These are phyloP conservation scores for Polygonum maritimum DNA, from an alignment of 148 eudicot species.

Conservation along the genomic window DNA sequence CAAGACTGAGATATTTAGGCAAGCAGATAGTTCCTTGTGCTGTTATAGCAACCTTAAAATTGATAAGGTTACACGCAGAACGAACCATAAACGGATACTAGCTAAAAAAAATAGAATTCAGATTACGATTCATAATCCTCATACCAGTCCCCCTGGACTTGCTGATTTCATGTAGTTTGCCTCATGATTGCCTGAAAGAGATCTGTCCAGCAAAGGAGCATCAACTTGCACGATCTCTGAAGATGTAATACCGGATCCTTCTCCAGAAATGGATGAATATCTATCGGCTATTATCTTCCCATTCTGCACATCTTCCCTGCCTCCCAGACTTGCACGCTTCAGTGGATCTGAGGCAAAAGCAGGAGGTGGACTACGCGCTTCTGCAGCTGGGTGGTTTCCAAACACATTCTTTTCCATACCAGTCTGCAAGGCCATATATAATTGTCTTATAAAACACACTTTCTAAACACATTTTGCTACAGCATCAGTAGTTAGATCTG, in stretches of 20 bases:
- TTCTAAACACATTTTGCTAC: background rate
- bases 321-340: conserved; percentile 31
- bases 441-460: background rate
- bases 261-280: conserved; percentile 27
- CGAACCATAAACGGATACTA: background rate
- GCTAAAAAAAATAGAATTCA: background rate
- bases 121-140: conserved; percentile 18
- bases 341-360: conserved; percentile 70
- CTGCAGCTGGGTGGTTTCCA: conserved; percentile 74
- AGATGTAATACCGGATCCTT: conserved; percentile 21
- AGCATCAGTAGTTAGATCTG: background rate
- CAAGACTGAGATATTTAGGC: background rate
- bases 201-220: conserved; percentile 35
- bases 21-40: too few species aligned
- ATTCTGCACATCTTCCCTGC: conserved; percentile 19
- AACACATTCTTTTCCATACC: conserved; percentile 81
- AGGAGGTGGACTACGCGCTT: conserved; percentile 55
- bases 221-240: conserved; percentile 72
- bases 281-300: conserved; percentile 19
- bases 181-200: conserved; percentile 43
- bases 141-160: conserved; percentile 70
- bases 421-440: conserved; percentile 43
- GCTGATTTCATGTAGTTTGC: conserved; percentile 42
- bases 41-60: too few species aligned
- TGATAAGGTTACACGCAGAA: too few species aligned